Evolutionary conservation across 495 filamentous ascomycete genomes (phyloP), one percentile per base, ranked within the genome.

Genomic region (Lepidopterella palustris): DNA sequence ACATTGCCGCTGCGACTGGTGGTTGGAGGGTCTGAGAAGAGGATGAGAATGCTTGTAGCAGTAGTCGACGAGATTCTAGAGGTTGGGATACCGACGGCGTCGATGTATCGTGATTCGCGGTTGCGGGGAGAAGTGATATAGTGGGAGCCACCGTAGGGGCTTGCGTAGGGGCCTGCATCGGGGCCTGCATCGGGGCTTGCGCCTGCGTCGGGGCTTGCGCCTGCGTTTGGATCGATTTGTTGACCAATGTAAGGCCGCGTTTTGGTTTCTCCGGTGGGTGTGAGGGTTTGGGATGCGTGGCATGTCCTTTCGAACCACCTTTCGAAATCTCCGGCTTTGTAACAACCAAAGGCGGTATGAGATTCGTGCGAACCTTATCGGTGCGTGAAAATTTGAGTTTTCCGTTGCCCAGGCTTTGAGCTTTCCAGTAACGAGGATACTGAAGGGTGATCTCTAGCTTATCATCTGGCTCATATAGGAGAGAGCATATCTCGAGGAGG

Each of bases 341-440:
- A 11, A 42, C 18, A 42, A 42, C 35, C 13, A 42, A 18, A 42
- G 35, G 35, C 11, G 56, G 49, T 26, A 49, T 48, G 13, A 39
- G 50, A 55, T 18, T 66, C 2, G 59, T 68, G 31, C 61, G 68
- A 40, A 48, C 40, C 28, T 45, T 60, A 9, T 45, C 23, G 27
- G 20, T 47, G 21, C 27, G 68, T 35, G 42, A 64, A 58, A 74
- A 74, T 5, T 51, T 45, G 11, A 73, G 25, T 42, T 63, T 60
- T n/a, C 69, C 85, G 70, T 80, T 80, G 62, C 86, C 86, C 23
- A 81, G 55, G 57, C 91, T 78, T 52, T 79, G 72, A 49, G 81
- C 84, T 48, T 72, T 80, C 83, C 87, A 95, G 71, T 83, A 85
- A 9, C 81, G 82, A 27, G 90, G 90, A 53, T 84, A 84, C 55